These are phyloP conservation scores for Citropsis articulata DNA, from an alignment of 345 rosid species.

Conservation along the genomic window DNA sequence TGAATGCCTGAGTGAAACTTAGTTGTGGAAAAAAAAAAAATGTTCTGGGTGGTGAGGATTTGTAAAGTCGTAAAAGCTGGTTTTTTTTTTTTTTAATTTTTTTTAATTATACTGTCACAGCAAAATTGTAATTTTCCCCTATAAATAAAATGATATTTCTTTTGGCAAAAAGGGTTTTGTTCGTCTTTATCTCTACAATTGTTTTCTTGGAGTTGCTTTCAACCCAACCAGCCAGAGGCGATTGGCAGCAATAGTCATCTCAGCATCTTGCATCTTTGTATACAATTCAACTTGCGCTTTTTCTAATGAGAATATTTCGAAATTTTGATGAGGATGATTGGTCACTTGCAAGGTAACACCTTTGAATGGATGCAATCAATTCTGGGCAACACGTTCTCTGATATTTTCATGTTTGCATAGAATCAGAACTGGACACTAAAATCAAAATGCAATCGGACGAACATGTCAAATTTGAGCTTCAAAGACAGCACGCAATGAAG, in stretches of 20 bases:
- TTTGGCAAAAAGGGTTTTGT: slow-evolving; percentile 14
- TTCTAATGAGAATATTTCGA: not conserved
- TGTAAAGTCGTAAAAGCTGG: slow-evolving; percentile 44
- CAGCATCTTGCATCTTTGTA: slow-evolving; percentile 28
- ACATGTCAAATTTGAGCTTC: too few species aligned
- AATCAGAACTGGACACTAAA: too few species aligned
- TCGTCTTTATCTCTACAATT: slow-evolving; percentile 4
- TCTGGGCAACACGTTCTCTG: not conserved
- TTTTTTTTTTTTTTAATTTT: slow-evolving; percentile 28
- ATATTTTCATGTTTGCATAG: not conserved
- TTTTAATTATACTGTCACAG: slow-evolving; percentile 26
- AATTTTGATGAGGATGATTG: not conserved
- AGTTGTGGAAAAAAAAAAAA: slow-evolving; percentile 12
- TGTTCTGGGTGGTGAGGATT: slow-evolving; percentile 28
- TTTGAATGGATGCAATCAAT: not conserved
- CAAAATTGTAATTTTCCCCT: slow-evolving; percentile 31
- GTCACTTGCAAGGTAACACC: slow-evolving; percentile 11
- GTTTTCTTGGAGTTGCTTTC: not conserved
- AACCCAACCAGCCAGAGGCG: not conserved
- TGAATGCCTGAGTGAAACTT: slow-evolving; percentile 22
- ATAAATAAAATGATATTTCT: slow-evolving; percentile 33
- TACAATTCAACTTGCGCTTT: slow-evolving; percentile 1
- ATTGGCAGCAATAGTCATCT: not conserved
- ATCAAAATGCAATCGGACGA: too few species aligned
- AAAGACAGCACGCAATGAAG: too few species aligned